phyloP scores from a whole-genome alignment of 2,329 filamentous ascomycete genomes.

The Phoma sp. region DNA sequence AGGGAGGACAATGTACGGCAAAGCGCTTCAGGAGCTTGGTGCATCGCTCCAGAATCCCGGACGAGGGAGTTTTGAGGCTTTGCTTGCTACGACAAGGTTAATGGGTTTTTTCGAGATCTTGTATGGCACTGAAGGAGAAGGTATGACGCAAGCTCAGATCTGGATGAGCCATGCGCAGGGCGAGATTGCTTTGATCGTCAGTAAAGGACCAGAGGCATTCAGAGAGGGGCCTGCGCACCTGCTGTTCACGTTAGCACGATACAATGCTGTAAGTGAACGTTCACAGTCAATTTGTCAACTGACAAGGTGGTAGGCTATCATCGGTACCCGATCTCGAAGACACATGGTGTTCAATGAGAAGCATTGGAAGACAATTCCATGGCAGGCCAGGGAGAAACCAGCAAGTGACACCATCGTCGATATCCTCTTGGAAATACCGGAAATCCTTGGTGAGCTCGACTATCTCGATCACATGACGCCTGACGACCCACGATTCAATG shows the following conservation, averaged over 20 bases:
- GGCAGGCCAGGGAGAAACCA: slow-evolving; percentile 39
- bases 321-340: slow-evolving; percentile 45
- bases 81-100: slow-evolving; percentile 32
- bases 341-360: slow-evolving; percentile 36
- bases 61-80: slow-evolving; percentile 26
- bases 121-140: slow-evolving; percentile 33
- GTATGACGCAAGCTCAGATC: slow-evolving; percentile 28
- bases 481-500: slow-evolving; percentile 4
- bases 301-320: slow-evolving; percentile 23
- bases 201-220: slow-evolving; percentile 26
- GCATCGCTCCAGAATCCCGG: slow-evolving; percentile 24
- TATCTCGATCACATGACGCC: slow-evolving; percentile 9
- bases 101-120: slow-evolving; percentile 26
- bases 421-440: slow-evolving; percentile 40
- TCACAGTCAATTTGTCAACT: neutral
- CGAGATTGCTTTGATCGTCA: slow-evolving; percentile 31
- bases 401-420: slow-evolving; percentile 45
- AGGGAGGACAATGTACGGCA: slow-evolving; percentile 33
- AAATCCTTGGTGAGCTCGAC: slow-evolving; percentile 40
- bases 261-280: neutral
- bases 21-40: slow-evolving; percentile 31
- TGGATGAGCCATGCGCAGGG: slow-evolving; percentile 40
- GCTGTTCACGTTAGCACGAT: slow-evolving; percentile 34
- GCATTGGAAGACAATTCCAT: slow-evolving; percentile 47
- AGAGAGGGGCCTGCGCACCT: slow-evolving; percentile 23